Conservation (phyloP, 148 eudicot species). For the Rhododendron mucronatum region DNA sequence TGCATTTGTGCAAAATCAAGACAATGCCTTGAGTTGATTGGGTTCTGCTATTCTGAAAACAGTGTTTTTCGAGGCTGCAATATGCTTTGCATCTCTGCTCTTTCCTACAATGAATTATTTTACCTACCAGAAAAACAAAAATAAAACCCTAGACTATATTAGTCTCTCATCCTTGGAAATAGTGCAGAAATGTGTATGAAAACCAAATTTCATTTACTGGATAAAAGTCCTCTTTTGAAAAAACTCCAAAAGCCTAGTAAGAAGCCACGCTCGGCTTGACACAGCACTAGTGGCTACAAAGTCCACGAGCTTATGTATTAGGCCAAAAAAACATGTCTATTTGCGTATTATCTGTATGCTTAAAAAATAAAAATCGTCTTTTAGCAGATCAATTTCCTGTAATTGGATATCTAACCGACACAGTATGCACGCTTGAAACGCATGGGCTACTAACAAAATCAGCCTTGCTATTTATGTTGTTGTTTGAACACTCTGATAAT, state of each 20-base stretch:
- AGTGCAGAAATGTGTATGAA: background rate
- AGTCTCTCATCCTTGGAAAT: constrained; percentile 12
- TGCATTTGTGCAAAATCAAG: background rate
- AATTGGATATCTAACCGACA: background rate
- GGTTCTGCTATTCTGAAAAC: background rate
- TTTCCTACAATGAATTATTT: background rate
- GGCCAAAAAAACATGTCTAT: background rate
- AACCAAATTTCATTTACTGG: background rate
- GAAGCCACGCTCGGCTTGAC: background rate
- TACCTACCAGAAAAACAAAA: background rate
- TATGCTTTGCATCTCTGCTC: background rate
- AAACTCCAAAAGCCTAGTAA: background rate
- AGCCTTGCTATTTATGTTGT: background rate
- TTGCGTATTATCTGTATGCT: background rate
- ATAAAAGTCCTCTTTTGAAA: background rate
- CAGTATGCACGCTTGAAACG: background rate
- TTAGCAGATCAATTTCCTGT: background rate
- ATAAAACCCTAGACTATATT: background rate
- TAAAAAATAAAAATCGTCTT: background rate
- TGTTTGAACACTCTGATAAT: background rate
- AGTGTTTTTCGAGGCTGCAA: background rate
- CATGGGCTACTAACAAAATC: background rate
- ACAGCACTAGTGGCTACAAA: background rate
- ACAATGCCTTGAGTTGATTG: background rate
- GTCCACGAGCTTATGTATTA: background rate